phyloP scores from a whole-genome alignment of 2,329 filamentous ascomycete species.

The Nigrograna mackinnonii region DNA sequence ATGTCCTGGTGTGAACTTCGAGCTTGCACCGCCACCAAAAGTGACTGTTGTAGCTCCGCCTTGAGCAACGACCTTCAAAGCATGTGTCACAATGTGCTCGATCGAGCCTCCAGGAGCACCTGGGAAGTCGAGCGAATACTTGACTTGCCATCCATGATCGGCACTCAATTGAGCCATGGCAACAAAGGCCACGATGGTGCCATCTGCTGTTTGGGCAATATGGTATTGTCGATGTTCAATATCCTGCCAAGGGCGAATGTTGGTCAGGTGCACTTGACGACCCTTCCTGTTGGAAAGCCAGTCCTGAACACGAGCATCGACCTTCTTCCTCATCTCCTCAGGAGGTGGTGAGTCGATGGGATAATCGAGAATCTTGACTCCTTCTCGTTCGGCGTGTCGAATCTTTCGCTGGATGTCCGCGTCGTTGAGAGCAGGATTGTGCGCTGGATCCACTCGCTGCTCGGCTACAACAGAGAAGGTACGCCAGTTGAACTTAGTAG shows the following conservation, averaged over 20 bases:
- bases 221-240: slow-evolving; percentile 83
- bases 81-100: slow-evolving; percentile 77
- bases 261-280: slow-evolving; percentile 85
- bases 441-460: slow-evolving; percentile 77
- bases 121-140: slow-evolving; percentile 95
- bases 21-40: slow-evolving; percentile 82
- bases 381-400: slow-evolving; percentile 78
- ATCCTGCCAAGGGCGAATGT: slow-evolving; percentile 88
- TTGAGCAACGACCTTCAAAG: slow-evolving; percentile 64
- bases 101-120: slow-evolving; percentile 84
- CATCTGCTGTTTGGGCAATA: slow-evolving; percentile 73
- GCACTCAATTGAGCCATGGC: slow-evolving; percentile 81
- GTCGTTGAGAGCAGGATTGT: slow-evolving; percentile 69
- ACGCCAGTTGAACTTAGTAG: slow-evolving; percentile 80
- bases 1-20: slow-evolving; percentile 75
- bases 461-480: slow-evolving; percentile 87
- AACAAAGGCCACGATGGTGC: slow-evolving; percentile 75
- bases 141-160: slow-evolving; percentile 87
- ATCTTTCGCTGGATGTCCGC: slow-evolving; percentile 73
- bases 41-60: slow-evolving; percentile 71
- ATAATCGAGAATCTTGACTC: slow-evolving; percentile 77
- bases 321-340: slow-evolving; percentile 68
- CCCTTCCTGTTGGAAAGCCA: slow-evolving; percentile 84
- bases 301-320: slow-evolving; percentile 73
- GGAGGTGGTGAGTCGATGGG: slow-evolving; percentile 65